Base-by-base conservation (phyloP, 805 yeast species). In the Starmerella bombicola region DNA sequence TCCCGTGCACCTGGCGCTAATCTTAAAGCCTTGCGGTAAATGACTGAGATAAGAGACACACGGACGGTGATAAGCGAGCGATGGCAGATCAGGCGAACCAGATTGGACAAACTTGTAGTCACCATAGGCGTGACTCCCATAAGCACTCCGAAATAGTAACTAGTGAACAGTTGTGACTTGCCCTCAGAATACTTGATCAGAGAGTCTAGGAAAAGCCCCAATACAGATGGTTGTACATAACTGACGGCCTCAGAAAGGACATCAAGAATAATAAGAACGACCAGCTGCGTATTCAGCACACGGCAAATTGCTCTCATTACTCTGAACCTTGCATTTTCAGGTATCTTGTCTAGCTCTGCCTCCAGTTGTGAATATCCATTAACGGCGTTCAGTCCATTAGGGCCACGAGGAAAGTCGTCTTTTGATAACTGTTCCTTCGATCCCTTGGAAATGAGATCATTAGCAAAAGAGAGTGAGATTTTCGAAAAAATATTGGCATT, bases 11-110 rank as follows among this genome's bases (percentile, higher is more conserved):
- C 75, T 3, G 77, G 71, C 1, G 91, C 73, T n/a, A 85, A 60
- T 15, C 56, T 64, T 47, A 85, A 63, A 0, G 91, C 69, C 57
- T 85, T 86, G 39, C 74, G 71, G 55, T 80, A 84, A 16, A 83
- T 62, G 47, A 80, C 52, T 7, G 80, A 62, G 57, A 73, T 70
- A 44, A 85, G 62, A 0, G 85, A 30, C 1, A 49, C 32, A n/a
- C 55, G 49, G 10, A 49, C 16, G n/a, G 42, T 29, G 8, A 42
- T 42, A 20, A 47, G 48, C 12, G 49, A 39, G 34, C 41, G 38
- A n/a, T 28, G 37, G 29, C 43, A 22, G 30, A 36, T 33, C 18
- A 51, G 35, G 13, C 13, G n/a, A 13, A 32, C 41, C 19, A 53
- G 17, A 36, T 46, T 51, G 17, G 38, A 30, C 19, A 51, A 28